Conservation (phyloP, 2,329 filamentous ascomycete genomes). For the Colletotrichum theobromicola region DNA sequence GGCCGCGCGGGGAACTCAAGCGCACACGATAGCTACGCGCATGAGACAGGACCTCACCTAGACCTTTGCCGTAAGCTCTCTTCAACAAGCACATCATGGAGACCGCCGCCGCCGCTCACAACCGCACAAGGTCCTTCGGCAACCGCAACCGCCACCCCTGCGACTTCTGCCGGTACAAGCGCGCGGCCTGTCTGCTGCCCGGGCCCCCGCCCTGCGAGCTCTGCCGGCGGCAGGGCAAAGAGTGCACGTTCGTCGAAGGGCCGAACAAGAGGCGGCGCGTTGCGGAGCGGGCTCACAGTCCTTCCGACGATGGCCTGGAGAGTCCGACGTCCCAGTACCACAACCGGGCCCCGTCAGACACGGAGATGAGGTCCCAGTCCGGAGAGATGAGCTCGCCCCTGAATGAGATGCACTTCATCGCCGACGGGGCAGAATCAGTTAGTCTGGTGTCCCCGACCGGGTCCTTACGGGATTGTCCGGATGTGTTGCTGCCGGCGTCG, state of each 20-base stretch:
- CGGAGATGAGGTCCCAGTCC: background rate
- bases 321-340: background rate
- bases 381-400: background rate
- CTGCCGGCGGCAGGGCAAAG: background rate
- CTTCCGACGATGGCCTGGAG: background rate
- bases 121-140: background rate
- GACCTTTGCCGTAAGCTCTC: background rate
- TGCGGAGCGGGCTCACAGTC: background rate
- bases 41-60: background rate
- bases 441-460: background rate
- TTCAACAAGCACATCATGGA: constrained; percentile 5
- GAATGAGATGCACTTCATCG: background rate
- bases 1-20: constrained; percentile 1
- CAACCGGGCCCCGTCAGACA: background rate
- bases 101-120: background rate
- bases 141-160: constrained; percentile 7
- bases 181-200: constrained; percentile 7
- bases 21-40: background rate
- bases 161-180: constrained; percentile 17
- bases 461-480: background rate
- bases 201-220: constrained; percentile 2
- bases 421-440: background rate
- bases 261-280: constrained; percentile 1
- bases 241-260: constrained; percentile 9
- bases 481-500: background rate